Percentiles rank a stretch among this genome's conserved stretches.
Conservation (phyloP, 257 asterid genomes). For the Echites panduratus region DNA sequence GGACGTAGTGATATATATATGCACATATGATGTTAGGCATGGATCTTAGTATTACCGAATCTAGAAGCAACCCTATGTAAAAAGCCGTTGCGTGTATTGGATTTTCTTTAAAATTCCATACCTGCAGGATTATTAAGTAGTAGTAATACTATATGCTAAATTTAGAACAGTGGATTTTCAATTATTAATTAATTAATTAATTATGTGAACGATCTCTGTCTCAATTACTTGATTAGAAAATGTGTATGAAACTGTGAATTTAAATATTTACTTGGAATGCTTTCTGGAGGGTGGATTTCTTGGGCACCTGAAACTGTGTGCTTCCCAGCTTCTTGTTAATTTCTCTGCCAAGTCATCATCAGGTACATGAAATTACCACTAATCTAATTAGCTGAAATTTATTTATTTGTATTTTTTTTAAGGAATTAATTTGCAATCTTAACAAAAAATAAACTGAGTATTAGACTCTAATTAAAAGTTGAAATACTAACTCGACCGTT, state of each 20-base stretch:
- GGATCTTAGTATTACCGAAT: no score
- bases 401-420: no score
- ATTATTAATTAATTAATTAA: no score
- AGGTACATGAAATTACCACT: neutral
- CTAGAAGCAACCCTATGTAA: constrained; percentile 21
- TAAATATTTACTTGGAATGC: constrained; percentile 33
- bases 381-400: no score
- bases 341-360: constrained; percentile 34
- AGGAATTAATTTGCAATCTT: no score
- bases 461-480: no score
- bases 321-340: constrained; percentile 53
- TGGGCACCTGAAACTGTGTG: constrained; percentile 60
- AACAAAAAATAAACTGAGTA: no score
- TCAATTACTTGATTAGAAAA: neutral
- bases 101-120: constrained; percentile 2
- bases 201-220: neutral
- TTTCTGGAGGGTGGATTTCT: constrained; percentile 27
- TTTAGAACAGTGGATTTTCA: neutral
- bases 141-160: neutral
- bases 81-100: constrained; percentile 15
- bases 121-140: neutral
- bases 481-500: constrained; percentile 49
- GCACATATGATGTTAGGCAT: no score
- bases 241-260: neutral
- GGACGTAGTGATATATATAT: no score